These are phyloP conservation scores for Globisporangium paddicum DNA, from an alignment of 352 stramenopile genomes.

Conservation along the genomic window DNA sequence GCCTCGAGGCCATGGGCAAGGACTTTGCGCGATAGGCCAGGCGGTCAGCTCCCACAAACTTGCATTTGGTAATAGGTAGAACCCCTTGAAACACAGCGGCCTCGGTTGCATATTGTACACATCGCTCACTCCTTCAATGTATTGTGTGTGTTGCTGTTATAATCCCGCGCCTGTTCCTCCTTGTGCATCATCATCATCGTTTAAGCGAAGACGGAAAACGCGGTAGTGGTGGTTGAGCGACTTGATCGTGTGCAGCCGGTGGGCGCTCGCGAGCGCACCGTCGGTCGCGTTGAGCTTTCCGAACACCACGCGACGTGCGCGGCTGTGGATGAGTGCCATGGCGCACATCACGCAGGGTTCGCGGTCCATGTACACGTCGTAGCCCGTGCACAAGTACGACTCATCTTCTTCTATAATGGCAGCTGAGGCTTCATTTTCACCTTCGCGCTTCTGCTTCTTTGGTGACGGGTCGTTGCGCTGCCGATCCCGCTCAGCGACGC, in stretches of 20 bases:
- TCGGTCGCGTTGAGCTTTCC: constrained; percentile 37
- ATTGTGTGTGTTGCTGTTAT: neutral
- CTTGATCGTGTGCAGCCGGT: constrained; percentile 76
- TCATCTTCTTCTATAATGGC: constrained; percentile 15
- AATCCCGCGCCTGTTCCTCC: neutral
- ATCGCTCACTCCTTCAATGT: neutral
- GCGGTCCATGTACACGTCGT: constrained; percentile 81
- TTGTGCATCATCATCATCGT: neutral
- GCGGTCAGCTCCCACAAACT: neutral
- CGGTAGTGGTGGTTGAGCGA: constrained; percentile 89
- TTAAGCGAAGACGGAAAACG: constrained; percentile 57
- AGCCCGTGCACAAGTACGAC: constrained; percentile 87
- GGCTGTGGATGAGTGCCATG: constrained; percentile 88
- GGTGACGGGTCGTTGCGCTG: constrained; percentile 20
- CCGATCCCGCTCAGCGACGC: constrained; percentile 58
- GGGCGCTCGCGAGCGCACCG: constrained; percentile 57
- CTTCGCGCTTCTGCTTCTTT: constrained; percentile 35
- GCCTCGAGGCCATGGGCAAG: constrained; percentile 76
- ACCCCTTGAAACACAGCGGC: no score
- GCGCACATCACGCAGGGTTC: constrained; percentile 89
- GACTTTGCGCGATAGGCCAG: constrained; percentile 41
- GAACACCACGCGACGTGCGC: constrained; percentile 78
- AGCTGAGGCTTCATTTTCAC: constrained; percentile 1
- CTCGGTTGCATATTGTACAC: neutral
- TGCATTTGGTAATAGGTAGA: neutral